Conservation (phyloP, 306 rosid genomes). For the Lathyrus sativus region DNA sequence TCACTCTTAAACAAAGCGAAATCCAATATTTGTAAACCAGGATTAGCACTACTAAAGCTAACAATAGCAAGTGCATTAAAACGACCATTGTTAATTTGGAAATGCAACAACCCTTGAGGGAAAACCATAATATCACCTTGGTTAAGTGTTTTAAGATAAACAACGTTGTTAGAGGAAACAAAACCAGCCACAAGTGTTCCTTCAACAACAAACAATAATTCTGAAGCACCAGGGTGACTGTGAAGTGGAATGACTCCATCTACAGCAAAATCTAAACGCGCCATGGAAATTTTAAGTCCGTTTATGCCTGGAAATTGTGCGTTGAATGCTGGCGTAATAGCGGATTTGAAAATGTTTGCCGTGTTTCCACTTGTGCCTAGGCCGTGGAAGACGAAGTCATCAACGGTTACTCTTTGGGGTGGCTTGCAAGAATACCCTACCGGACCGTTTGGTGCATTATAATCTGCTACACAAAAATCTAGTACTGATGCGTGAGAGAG, state of each 20-base stretch:
- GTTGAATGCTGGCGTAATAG: neutral
- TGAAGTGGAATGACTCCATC: constrained; percentile 78
- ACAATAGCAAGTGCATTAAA: constrained; percentile 39
- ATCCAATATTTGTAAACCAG: constrained; percentile 75
- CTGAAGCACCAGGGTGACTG: constrained; percentile 76
- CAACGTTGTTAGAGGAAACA: constrained; percentile 56
- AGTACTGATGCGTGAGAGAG: neutral
- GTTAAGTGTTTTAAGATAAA: constrained; percentile 55
- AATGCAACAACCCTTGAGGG: constrained; percentile 84
- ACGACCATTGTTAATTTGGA: constrained; percentile 57
- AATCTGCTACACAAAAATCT: too few species aligned
- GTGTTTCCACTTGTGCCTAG: too few species aligned
- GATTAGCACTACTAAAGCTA: constrained; percentile 66
- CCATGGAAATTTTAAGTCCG: constrained; percentile 70
- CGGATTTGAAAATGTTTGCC: too few species aligned
- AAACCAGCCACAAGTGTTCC: constrained; percentile 71
- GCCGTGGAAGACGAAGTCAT: too few species aligned
- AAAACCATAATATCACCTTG: constrained; percentile 76
- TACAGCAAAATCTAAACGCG: constrained; percentile 58
- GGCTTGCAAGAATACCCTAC: too few species aligned
- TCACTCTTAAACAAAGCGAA: constrained; percentile 69
- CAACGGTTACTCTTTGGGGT: too few species aligned
- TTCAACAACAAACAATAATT: constrained; percentile 43
- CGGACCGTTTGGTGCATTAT: too few species aligned
- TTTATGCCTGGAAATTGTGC: constrained; percentile 68